Evolutionary conservation across 2,329 filamentous ascomycete genomes (phyloP), one percentile per base, ranked within the genome.

Genomic region (Aspergillus spinulosporus): DNA sequence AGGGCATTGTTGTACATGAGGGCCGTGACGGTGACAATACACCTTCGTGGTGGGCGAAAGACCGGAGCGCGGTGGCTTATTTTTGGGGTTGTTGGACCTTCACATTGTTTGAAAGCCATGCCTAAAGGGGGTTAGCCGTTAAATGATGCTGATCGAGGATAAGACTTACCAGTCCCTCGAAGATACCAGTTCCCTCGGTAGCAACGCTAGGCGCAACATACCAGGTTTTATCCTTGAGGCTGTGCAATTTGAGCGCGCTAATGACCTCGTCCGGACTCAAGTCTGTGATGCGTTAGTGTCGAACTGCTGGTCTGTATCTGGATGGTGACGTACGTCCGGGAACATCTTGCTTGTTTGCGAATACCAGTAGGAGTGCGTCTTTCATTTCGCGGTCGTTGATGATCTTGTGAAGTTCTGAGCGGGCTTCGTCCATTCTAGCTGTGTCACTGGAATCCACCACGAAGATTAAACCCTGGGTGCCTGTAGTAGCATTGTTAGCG

Each of bases 311-410:
- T 36, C 11, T 29, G 14, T 1, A 31, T 45, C 42, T 21, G 34
- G 44, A 21, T 50, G 8, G 47, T 11, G 54, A 76, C 81, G 56
- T 77, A 90, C 90, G 86, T 72, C 90, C 90, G 57, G 84, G 82
- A 66, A 97, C 81, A 85, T 99, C 94, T 79, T 97, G 94, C 85
- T 99, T 99, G 82, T 99, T 99, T 71, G 94, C 94, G 75, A 99
- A 97, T 42, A 99, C 93, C 59, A 97, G 80, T 66, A 99, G 80
- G 67, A 97, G 82, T 60, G 92, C 92, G 72, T 97, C 93, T 79
- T 94, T 92, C 86, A 97, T 93, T 82, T 99, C 94, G 63, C 93
- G 88, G 75, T 97, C 94, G 76, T 96, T 94, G 79, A 97, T 91
- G 78, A 97, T 97, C 72, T 93, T 89, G 80, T 97, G 92, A 64